These are phyloP conservation scores for Malania oleifera DNA, from an alignment of 164 flowering plant species.

Conservation along the genomic window DNA sequence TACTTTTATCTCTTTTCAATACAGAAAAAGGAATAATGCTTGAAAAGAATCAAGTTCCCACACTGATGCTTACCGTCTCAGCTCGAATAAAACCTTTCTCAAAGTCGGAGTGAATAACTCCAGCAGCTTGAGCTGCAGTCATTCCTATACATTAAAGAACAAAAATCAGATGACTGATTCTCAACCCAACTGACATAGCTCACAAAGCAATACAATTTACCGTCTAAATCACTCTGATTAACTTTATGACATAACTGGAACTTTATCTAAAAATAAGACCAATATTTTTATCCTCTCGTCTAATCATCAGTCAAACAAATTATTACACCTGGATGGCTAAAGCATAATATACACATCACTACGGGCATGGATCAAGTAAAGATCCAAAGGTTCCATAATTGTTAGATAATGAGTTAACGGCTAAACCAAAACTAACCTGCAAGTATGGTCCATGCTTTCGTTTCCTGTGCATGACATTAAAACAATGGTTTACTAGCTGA, in stretches of 20 bases:
- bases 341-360: background rate
- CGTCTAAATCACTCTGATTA: background rate
- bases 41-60: background rate
- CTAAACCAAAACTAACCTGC: constrained; percentile 52
- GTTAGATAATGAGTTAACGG: background rate
- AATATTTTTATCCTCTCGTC: background rate
- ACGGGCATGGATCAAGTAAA: background rate
- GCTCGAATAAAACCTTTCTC: constrained; percentile 98
- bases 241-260: background rate
- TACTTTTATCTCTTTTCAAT: too few relatives aligned
- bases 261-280: too few relatives aligned
- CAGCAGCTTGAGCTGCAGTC: constrained; percentile 99
- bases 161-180: too few relatives aligned
- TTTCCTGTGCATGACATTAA: constrained; percentile 51
- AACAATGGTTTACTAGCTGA: background rate
- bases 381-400: background rate
- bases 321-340: too few relatives aligned
- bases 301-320: background rate
- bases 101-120: constrained; percentile 96
- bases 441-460: constrained; percentile 97
- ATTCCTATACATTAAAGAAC: constrained; percentile 50
- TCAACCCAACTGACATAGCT: too few relatives aligned
- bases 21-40: background rate
- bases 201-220: too few relatives aligned
- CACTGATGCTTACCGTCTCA: constrained; percentile 69